Evolutionary conservation across 2,329 filamentous ascomycete genomes (phyloP).

Genomic region (Colletotrichum ledebouriae): DNA sequence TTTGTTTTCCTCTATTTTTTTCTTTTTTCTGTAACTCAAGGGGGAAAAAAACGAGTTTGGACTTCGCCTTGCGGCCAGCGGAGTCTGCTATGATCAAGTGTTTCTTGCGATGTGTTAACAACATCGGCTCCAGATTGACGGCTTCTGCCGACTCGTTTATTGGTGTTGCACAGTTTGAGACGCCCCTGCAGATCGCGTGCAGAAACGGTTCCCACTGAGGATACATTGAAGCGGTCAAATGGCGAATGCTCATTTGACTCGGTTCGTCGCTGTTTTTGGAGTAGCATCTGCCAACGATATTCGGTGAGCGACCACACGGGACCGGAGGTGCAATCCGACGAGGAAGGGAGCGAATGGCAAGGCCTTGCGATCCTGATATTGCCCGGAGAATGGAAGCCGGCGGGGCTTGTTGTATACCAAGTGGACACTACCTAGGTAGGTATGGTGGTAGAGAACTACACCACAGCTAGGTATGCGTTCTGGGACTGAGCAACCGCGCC

Average conservation of each 20-base stretch:
- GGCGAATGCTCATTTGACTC: not conserved
- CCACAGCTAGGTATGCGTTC: conserved; percentile 4
- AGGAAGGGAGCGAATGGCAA: conserved; percentile 1
- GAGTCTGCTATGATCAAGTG: too few relatives aligned
- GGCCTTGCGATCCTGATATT: conserved; percentile 1
- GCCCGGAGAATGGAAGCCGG: conserved; percentile 16
- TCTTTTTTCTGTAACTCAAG: too few relatives aligned
- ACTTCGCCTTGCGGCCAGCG: too few relatives aligned
- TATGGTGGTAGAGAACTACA: not conserved
- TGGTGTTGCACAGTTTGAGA: not conserved
- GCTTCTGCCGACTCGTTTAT: too few relatives aligned
- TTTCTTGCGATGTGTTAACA: too few relatives aligned
- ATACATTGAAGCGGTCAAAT: conserved; percentile 2
- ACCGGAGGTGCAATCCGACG: not conserved
- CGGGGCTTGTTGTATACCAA: not conserved
- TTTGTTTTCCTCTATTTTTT: too few relatives aligned
- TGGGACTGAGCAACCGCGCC: conserved; percentile 12
- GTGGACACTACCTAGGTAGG: not conserved
- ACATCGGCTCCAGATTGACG: too few relatives aligned
- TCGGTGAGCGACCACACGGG: not conserved
- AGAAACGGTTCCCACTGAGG: not conserved
- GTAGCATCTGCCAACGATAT: not conserved
- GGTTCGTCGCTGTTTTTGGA: not conserved
- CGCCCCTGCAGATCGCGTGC: not conserved
- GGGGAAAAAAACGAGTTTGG: too few relatives aligned